Base-by-base conservation (phyloP, 345 rosid genomes). In the Linum tenue region DNA sequence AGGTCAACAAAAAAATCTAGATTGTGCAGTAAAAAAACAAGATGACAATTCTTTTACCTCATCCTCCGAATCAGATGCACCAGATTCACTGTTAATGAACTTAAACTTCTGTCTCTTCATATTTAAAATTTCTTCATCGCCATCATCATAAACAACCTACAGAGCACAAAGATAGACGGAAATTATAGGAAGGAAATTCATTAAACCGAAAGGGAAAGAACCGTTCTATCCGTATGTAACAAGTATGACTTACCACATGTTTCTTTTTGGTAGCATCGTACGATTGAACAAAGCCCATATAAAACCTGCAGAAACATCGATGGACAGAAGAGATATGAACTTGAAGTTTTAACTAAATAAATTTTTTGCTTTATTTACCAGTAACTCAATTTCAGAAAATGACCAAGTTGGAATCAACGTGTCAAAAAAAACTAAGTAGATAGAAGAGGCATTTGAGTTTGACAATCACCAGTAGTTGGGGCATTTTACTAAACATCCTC, bases 101-200 rank as follows among this genome's bases (percentile, higher is more conserved):
- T 70, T 75, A 92, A 92, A 89, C 68, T 64, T 89, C 75, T 95
- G 73, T 72, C 16, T 83, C 71, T 73, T 83, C 56, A 95, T 80
- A 78, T 69, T 56, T 67, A 95, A 77, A 31, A 38, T 67, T 75
- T 95, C 99, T 77, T 67, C 56, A 53, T 91, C 99, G 7, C 98
- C 98, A 63, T 91, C 99, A 55, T 59, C 65, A 69, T 95, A 95
- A n/a, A 56, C 3, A 66, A 95, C 84, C 99, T 95, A 69, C 39
- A 62, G 56, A 60, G 66, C 64, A 38, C 68, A 48, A 72, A 59
- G 44, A 37, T 15, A 60, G 37, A 53, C 56, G 66, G 60, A 65
- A 61, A 63, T 57, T 57, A 67, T 12, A 22, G 61, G 35, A 70
- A 43, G 60, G 42, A 70, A 15, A 10, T 8, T 58, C 37, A 60